Conservation (phyloP, 139 green algal species). For the Zygnema circumcarinatum region DNA sequence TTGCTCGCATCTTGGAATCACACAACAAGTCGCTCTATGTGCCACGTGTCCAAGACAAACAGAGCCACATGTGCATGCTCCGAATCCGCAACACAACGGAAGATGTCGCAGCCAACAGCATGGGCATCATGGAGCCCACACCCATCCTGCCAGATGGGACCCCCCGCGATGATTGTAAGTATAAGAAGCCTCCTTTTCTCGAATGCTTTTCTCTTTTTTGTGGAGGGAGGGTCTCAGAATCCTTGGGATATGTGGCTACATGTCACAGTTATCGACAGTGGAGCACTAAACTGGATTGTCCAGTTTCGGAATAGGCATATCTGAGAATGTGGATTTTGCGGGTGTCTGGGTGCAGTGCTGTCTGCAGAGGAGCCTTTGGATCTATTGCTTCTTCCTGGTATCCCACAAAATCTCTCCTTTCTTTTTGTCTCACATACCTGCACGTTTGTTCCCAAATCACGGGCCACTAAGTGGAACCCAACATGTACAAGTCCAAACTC, state of each 20-base stretch:
- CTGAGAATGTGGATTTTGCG: too few species aligned
- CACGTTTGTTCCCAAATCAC: background rate
- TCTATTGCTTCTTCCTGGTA: background rate
- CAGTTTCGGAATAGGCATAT: too few species aligned
- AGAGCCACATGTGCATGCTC: slow-evolving; percentile 45
- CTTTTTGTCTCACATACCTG: background rate
- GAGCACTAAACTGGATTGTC: background rate
- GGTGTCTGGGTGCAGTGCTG: background rate
- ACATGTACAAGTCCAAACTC: background rate
- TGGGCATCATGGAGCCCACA: slow-evolving; percentile 38
- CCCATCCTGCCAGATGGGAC: background rate
- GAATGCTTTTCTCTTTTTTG: background rate
- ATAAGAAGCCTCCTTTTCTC: background rate
- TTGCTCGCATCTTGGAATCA: background rate
- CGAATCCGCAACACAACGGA: slow-evolving; percentile 25
- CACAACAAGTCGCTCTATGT: slow-evolving; percentile 23
- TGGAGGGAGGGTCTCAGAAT: background rate
- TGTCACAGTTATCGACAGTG: background rate
- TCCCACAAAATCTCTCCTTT: background rate
- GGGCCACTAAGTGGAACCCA: background rate
- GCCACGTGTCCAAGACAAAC: slow-evolving; percentile 31
- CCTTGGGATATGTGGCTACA: background rate
- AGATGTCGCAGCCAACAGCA: slow-evolving; percentile 28
- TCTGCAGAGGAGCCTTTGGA: slow-evolving; percentile 10
- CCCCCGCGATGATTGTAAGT: slow-evolving; percentile 22